phyloP scores from a whole-genome alignment of 2,329 filamentous ascomycete genomes.

The Tympanopsis confertula region DNA sequence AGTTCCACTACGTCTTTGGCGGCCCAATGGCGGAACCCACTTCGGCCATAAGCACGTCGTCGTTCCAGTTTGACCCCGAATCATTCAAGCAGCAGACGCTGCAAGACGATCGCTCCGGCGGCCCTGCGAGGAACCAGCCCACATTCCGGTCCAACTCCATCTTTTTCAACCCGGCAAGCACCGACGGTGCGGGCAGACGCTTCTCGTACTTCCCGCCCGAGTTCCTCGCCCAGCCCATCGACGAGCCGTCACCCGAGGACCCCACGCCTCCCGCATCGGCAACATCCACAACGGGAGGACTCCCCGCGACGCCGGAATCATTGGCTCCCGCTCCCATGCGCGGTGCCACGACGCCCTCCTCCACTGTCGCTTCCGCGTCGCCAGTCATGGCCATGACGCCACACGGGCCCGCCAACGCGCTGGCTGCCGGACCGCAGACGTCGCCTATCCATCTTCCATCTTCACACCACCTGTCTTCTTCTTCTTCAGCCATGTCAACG shows the following conservation, averaged over 20 bases:
- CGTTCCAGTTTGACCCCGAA: not conserved
- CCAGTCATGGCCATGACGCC: constrained; percentile 4
- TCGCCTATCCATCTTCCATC: constrained; percentile 9
- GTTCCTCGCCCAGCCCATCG: constrained; percentile 18
- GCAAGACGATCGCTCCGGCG: not conserved
- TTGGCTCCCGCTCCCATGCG: constrained; percentile 9
- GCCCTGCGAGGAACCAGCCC: constrained; percentile 21
- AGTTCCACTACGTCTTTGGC: constrained; percentile 48
- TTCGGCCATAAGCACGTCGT: not conserved
- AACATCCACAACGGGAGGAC: constrained; percentile 3
- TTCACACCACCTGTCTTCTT: constrained; percentile 5
- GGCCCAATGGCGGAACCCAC: constrained; percentile 16
- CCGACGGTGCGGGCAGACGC: constrained; percentile 39
- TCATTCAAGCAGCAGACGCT: not conserved
- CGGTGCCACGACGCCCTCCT: constrained; percentile 12
- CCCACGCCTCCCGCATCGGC: constrained; percentile 8
- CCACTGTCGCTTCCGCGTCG: constrained; percentile 11
- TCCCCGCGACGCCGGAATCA: constrained; percentile 14
- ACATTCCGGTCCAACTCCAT: constrained; percentile 57
- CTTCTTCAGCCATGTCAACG: constrained; percentile 14
- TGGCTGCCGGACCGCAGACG: not conserved
- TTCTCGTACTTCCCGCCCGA: constrained; percentile 57
- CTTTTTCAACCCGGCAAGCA: constrained; percentile 45
- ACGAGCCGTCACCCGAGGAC: constrained; percentile 16
- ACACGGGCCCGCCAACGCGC: not conserved